Evolutionary conservation across 1,284 basidiomycete genomes (phyloP).

Genomic region (Entoloma clypeatum): DNA sequence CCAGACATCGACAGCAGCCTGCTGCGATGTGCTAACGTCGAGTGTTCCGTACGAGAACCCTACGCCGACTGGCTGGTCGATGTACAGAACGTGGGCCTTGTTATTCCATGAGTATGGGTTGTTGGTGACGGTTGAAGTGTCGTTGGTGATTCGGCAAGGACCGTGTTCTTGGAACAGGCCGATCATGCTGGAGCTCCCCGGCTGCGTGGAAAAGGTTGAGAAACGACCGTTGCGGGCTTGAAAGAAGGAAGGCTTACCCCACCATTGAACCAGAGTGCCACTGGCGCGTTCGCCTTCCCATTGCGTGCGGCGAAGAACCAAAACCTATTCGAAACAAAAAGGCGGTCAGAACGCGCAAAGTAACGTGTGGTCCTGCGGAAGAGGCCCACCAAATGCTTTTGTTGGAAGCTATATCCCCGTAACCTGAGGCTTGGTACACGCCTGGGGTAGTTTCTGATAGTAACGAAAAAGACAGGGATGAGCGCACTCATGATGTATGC

Average conservation of each 20-base stretch:
- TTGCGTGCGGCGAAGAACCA: slow-evolving; percentile 67
- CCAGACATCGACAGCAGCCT: slow-evolving; percentile 58
- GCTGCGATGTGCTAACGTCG: slow-evolving; percentile 46
- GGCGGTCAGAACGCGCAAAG: background rate
- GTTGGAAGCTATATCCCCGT: slow-evolving; percentile 49
- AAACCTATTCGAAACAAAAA: slow-evolving; percentile 39
- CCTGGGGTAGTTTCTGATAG: slow-evolving; percentile 49
- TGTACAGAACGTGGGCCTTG: slow-evolving; percentile 45
- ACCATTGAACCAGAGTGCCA: slow-evolving; percentile 64
- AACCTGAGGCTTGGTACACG: slow-evolving; percentile 58
- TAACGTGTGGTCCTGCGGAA: background rate
- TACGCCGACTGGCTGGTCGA: slow-evolving; percentile 55
- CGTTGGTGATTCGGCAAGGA: slow-evolving; percentile 59
- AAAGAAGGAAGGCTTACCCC: slow-evolving; percentile 36
- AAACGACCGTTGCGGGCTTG: background rate
- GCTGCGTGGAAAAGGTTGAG: slow-evolving; percentile 26
- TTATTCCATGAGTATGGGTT: slow-evolving; percentile 68
- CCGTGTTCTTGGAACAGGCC: slow-evolving; percentile 65
- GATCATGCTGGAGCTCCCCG: slow-evolving; percentile 65
- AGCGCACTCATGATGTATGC: background rate
- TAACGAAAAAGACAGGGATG: background rate
- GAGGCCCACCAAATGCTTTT: slow-evolving; percentile 51
- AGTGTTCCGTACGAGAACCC: slow-evolving; percentile 57
- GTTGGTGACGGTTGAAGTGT: slow-evolving; percentile 45
- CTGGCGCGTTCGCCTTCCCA: slow-evolving; percentile 51